phyloP scores from a whole-genome alignment of 2,329 filamentous ascomycete genomes.

The Sclerotinia glacialis region DNA sequence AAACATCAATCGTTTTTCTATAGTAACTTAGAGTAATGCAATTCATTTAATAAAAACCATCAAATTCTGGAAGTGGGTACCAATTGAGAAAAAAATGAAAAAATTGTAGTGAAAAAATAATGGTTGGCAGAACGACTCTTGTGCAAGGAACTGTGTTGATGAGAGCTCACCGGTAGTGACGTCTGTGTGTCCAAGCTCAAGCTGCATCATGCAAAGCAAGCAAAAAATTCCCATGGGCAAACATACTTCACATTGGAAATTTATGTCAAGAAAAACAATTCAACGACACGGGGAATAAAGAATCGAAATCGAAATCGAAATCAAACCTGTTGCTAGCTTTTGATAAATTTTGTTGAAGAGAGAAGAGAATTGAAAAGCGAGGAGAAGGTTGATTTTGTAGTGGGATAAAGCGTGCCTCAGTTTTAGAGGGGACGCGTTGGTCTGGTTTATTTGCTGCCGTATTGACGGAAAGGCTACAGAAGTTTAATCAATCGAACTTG shows the following conservation, averaged over 20 bases:
- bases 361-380: background rate
- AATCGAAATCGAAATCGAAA: background rate
- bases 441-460: background rate
- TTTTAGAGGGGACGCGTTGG: background rate
- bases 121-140: constrained; percentile 12
- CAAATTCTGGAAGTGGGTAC: constrained; percentile 3
- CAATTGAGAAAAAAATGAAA: background rate
- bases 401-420: background rate
- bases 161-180: constrained; percentile 17
- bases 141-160: background rate
- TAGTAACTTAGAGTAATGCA: background rate
- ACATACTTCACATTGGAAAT: background rate
- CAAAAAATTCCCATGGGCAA: background rate
- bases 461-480: background rate
- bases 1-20: background rate
- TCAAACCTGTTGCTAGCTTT: background rate
- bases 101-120: background rate
- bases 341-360: background rate
- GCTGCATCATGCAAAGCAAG: constrained; percentile 13
- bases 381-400: background rate
- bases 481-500: background rate
- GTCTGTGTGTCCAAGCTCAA: constrained; percentile 17
- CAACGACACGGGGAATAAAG: background rate
- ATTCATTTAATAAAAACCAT: background rate
- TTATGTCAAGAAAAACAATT: background rate